These are phyloP conservation scores for Aspergillus sp. DNA, from an alignment of 2,329 filamentous ascomycete genomes.

Conservation along the genomic window DNA sequence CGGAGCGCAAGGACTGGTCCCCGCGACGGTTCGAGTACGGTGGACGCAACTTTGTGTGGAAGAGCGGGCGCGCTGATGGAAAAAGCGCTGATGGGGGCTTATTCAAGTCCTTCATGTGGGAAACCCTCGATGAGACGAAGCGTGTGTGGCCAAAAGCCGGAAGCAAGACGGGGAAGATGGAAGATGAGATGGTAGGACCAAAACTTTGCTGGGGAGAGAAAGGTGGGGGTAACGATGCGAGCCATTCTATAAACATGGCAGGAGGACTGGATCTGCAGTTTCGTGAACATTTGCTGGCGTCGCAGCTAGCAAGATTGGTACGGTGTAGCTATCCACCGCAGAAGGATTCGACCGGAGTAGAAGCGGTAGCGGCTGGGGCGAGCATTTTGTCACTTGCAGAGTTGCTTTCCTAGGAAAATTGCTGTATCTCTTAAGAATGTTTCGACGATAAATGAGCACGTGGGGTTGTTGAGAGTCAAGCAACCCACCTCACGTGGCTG, in stretches of 20 bases:
- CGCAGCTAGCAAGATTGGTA: conserved; percentile 21
- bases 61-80: conserved; percentile 9
- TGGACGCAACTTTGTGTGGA: conserved; percentile 25
- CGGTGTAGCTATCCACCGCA: conserved; percentile 21
- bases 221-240: conserved; percentile 17
- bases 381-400: conserved; percentile 2
- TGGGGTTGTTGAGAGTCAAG: background rate
- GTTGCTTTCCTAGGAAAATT: background rate
- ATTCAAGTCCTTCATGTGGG: conserved; percentile 21
- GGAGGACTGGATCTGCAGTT: conserved; percentile 23
- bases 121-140: conserved; percentile 25
- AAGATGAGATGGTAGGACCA: conserved; percentile 22
- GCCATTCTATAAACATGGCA: conserved; percentile 22
- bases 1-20: conserved; percentile 21
- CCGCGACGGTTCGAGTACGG: conserved; percentile 25
- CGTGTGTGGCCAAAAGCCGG: conserved; percentile 24
- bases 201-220: conserved; percentile 25
- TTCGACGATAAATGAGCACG: background rate
- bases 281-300: conserved; percentile 24
- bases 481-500: background rate
- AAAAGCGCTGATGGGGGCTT: conserved; percentile 16
- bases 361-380: conserved; percentile 39
- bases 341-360: conserved; percentile 21
- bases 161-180: conserved; percentile 22
- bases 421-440: background rate